These are phyloP conservation scores for Haplosporangium gracile DNA, from an alignment of 192 early-diverging fungal genomes.

Conservation along the genomic window DNA sequence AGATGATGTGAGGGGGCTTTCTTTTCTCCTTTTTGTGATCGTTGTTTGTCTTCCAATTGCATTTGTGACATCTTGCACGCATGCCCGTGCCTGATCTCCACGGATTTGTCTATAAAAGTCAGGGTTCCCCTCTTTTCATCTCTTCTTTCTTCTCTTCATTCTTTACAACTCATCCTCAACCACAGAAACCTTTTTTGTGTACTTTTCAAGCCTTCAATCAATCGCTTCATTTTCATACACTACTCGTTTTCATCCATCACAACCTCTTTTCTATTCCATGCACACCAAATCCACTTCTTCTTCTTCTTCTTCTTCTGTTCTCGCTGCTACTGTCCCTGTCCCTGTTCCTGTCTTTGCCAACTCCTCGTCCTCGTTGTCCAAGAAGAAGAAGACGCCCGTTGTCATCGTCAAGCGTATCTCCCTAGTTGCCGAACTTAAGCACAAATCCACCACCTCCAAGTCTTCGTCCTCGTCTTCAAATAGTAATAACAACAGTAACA, in stretches of 20 bases:
- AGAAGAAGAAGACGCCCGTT: constrained; percentile 24
- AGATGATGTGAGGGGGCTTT: background rate
- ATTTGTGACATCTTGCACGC: background rate
- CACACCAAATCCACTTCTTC: background rate
- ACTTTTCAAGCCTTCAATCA: background rate
- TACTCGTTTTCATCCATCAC: background rate
- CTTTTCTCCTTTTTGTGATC: background rate
- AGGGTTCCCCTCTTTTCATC: too few relatives aligned
- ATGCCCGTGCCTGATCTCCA: background rate
- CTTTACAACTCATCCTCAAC: background rate
- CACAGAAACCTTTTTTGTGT: background rate
- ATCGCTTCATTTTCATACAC: background rate
- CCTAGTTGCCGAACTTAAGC: constrained; percentile 24
- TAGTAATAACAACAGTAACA: background rate
- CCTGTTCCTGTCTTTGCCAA: background rate
- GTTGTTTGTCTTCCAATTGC: background rate
- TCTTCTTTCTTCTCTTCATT: background rate
- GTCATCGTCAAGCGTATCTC: constrained; percentile 33
- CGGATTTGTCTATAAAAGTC: background rate
- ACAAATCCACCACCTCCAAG: background rate
- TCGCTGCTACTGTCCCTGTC: background rate
- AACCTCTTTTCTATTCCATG: background rate
- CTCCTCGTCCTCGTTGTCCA: constrained; percentile 10
- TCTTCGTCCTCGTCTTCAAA: background rate
- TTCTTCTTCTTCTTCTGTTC: background rate